Conservation (phyloP, 2,329 filamentous ascomycete genomes). For the Pezicula radicicola region DNA sequence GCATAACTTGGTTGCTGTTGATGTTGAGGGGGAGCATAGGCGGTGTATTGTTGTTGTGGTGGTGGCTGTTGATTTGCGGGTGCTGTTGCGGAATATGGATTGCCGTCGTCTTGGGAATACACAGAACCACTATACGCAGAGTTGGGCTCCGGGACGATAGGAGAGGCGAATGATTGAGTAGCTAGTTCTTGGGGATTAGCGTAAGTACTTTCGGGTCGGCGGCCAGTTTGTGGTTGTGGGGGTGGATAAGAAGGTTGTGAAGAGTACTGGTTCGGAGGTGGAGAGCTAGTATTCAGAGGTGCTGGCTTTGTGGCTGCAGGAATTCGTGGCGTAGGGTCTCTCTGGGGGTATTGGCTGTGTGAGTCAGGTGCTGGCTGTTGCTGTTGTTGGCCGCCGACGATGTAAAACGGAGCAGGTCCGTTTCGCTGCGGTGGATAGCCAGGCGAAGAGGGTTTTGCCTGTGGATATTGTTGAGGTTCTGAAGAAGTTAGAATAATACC, state of each 20-base stretch:
- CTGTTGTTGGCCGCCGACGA: slow-evolving; percentile 39
- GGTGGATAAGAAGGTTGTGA: slow-evolving; percentile 29
- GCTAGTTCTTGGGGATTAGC: slow-evolving; percentile 74
- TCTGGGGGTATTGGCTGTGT: slow-evolving; percentile 47
- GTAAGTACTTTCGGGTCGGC: slow-evolving; percentile 65
- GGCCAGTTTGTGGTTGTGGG: slow-evolving; percentile 40
- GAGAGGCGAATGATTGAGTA: slow-evolving; percentile 75
- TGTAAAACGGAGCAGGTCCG: slow-evolving; percentile 61
- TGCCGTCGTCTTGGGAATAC: slow-evolving; percentile 23
- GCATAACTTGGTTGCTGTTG: slow-evolving; percentile 19
- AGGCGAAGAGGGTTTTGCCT: slow-evolving; percentile 48
- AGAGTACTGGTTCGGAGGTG: slow-evolving; percentile 45
- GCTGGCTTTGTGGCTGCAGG: slow-evolving; percentile 43
- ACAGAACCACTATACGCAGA: slow-evolving; percentile 24
- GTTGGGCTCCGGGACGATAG: slow-evolving; percentile 48
- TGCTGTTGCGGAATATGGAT: slow-evolving; percentile 18
- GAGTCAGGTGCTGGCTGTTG: slow-evolving; percentile 29
- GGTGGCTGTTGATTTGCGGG: slow-evolving; percentile 17
- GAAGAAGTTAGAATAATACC: neutral
- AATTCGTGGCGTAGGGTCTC: slow-evolving; percentile 48
- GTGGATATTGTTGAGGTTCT: slow-evolving; percentile 37
- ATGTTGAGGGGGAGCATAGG: slow-evolving; percentile 20
- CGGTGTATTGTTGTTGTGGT: slow-evolving; percentile 25
- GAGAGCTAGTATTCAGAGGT: slow-evolving; percentile 48
- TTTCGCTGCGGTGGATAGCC: slow-evolving; percentile 54